Conservation (phyloP, 2,329 filamentous ascomycete genomes). For the Dendrostoma leiphaemia region DNA sequence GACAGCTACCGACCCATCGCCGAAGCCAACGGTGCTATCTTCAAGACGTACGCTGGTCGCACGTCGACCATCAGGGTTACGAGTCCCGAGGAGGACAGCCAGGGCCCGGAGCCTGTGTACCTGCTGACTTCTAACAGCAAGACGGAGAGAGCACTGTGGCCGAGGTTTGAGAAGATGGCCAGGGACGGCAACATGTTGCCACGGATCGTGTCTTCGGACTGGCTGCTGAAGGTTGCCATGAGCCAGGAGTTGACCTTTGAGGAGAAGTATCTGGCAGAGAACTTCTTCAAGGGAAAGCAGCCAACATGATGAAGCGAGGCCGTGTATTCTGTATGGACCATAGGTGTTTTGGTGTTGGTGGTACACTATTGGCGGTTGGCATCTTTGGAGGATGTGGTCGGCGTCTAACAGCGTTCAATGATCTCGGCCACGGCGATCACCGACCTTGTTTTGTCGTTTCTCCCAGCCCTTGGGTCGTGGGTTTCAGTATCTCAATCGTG, state of each 20-base stretch:
- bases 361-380: not conserved
- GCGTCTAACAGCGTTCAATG: not conserved
- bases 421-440: not conserved
- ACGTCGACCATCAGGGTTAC: conserved; percentile 66
- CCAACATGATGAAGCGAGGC: conserved; percentile 2
- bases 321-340: not conserved
- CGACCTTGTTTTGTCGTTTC: too few species aligned
- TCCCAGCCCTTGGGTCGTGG: too few species aligned
- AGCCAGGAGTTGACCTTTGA: conserved; percentile 74
- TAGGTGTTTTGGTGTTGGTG: not conserved
- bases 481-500: too few species aligned
- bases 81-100: conserved; percentile 59
- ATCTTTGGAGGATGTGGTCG: not conserved
- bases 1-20: conserved; percentile 86
- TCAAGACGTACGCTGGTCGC: conserved; percentile 72
- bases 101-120: conserved; percentile 72
- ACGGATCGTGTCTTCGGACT: conserved; percentile 79
- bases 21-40: conserved; percentile 82
- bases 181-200: conserved; percentile 75
- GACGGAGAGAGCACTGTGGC: conserved; percentile 74
- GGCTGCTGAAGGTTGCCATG: conserved; percentile 89
- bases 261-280: conserved; percentile 56
- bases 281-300: conserved; percentile 34
- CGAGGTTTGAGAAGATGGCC: conserved; percentile 77
- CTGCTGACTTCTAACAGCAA: conserved; percentile 69